Evolutionary conservation across 1,139 yeast species (phyloP).

Genomic region (Diutina mesorugosa): DNA sequence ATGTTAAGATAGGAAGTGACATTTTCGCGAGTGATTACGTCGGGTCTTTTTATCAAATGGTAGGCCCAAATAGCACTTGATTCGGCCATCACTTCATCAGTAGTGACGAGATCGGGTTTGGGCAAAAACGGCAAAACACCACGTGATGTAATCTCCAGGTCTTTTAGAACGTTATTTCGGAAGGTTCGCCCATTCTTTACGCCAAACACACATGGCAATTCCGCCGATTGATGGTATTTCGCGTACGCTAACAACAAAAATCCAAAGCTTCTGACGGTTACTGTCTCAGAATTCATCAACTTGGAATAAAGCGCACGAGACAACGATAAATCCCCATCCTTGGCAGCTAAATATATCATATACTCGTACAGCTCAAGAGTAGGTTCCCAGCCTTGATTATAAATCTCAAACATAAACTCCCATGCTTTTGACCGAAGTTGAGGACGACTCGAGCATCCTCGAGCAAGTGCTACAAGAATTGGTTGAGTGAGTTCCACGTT

Average conservation of each 20-base stretch:
- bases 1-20: conserved; percentile 43
- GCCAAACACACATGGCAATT: conserved; percentile 25
- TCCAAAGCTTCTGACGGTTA: conserved; percentile 31
- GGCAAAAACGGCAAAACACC: conserved; percentile 54
- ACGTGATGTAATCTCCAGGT: conserved; percentile 8
- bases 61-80: conserved; percentile 68
- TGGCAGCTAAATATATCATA: conserved; percentile 62
- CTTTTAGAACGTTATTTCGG: conserved; percentile 30
- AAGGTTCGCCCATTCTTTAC: conserved; percentile 34
- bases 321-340: conserved; percentile 67
- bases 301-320: conserved; percentile 61
- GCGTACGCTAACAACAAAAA: conserved; percentile 47
- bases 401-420: conserved; percentile 62
- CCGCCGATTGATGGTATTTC: conserved; percentile 14
- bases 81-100: conserved; percentile 49
- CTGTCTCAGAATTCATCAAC: conserved; percentile 29
- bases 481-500: conserved; percentile 21
- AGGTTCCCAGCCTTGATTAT: conserved; percentile 37
- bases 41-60: conserved; percentile 27
- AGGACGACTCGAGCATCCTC: conserved; percentile 52
- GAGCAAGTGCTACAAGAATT: conserved; percentile 54
- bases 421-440: conserved; percentile 50
- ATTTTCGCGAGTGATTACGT: conserved; percentile 26
- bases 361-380: conserved; percentile 44
- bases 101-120: conserved; percentile 22